Evolutionary conservation across 208 protist species (phyloP), one percentile per base, ranked within the genome.

Genomic region (Acanthamoeba culbertsoni): DNA sequence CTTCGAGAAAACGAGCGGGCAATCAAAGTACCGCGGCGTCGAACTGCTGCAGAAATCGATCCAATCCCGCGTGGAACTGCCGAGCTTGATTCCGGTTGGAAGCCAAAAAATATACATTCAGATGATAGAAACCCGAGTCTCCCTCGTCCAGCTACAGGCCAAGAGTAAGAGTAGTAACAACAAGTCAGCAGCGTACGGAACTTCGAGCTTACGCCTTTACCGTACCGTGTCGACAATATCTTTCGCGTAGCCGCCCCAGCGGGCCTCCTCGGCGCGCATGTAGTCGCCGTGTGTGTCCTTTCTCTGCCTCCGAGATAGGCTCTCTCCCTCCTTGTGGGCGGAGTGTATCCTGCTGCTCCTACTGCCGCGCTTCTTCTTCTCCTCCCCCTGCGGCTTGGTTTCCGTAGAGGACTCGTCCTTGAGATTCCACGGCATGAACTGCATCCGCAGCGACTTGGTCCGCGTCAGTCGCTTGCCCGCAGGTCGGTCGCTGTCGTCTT

Each of bases 381-480:
- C 37, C 26, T 48, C 37, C 26, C 14, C 68, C 18, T 40, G 59
- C 12, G 59, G 37, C 42, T 79, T 79, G 68, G n/a, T n/a, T n/a
- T 79, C 68, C 23, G 33, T 43, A n/a, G n/a, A n/a, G n/a, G n/a
- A n/a, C 37, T 79, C 68, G 26, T 79, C 68, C 37, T 79, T 79
- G 33, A n/a, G n/a, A n/a, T 20, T 43, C 68, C 68, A 79, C 68
- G 68, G 68, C 5, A 20, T 48, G 42, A 79, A 43, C 18, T 79
- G 68, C 68, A 79, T 79, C 12, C 68, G 68, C 68, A 79, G 68
- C 68, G 68, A 79, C 42, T 79, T 79, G 68, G 68, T 51, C 23
- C 40, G 40, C 68, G 68, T n/a, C 28, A 68, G 8, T 10, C 59
- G 59, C 42, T 79, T 79, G 68, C 68, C 37, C 65, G 65, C 2